Conservation (phyloP, 164 flowering plant genomes). For the Magnolia sinica region DNA sequence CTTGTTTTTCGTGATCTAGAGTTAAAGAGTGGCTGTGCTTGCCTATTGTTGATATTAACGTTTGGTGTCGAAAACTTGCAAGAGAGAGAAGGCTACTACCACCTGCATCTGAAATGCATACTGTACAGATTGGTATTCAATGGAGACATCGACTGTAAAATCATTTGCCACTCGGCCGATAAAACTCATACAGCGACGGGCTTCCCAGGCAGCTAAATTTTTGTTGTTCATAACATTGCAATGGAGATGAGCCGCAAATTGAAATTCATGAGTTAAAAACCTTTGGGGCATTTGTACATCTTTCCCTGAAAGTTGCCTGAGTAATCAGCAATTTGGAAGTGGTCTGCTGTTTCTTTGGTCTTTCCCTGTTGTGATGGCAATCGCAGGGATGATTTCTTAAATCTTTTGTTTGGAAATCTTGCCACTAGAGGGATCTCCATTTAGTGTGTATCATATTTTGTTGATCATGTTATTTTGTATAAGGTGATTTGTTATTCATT, state of each 20-base stretch:
- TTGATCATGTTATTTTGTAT: constrained; percentile 2
- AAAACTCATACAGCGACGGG: neutral
- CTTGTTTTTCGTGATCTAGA: neutral
- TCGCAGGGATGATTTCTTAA: neutral
- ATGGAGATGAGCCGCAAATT: neutral
- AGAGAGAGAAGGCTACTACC: neutral
- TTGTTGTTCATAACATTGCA: too few species aligned
- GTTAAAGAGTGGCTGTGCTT: neutral
- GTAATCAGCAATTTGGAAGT: neutral
- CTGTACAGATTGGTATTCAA: neutral
- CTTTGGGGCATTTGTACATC: neutral
- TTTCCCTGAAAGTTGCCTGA: neutral
- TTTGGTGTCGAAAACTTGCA: neutral
- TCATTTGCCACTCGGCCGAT: neutral
- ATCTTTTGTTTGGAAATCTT: neutral
- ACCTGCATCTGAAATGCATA: neutral
- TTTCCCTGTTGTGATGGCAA: too few species aligned
- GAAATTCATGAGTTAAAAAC: neutral
- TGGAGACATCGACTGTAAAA: neutral
- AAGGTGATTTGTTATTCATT: constrained; percentile 3
- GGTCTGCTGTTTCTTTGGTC: neutral
- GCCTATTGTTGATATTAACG: neutral
- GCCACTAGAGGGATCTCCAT: neutral
- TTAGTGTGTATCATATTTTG: neutral
- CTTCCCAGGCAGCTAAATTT: neutral